Base-by-base conservation (phyloP, 805 yeast species). In the Ogataea angusta region DNA sequence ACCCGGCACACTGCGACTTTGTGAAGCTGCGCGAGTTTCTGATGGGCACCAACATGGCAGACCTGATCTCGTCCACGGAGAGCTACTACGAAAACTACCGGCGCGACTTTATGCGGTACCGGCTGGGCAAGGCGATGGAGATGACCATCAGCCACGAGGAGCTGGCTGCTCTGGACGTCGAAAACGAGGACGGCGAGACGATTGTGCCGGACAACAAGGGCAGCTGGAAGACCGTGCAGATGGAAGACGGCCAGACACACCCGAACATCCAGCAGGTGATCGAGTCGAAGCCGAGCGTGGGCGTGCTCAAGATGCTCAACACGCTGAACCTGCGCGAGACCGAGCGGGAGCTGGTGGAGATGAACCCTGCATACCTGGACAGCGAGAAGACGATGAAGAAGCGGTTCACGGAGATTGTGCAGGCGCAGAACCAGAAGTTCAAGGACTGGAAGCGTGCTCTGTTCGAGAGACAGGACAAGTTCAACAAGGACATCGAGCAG, bases 1-100 rank as follows among this genome's bases (percentile, higher is more conserved):
- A 87, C 59, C 75, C 73, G 14, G 61, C 67, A 7, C 89, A 84
- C 60, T 86, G 95, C 63, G 96, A 91, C 59, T 88, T 88, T 55
- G 48, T 63, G 21, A 70, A 70, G 45, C 69, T 90, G 47, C 76
- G 86, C 49, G 73, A 78, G 25, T 63, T 87, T 27, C 65, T 90
- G 35, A 69, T 90, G 63, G 72, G 81, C 17, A 72, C 80, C 15
- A 75, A 86, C 61, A 75, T 87, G 83, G 73, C 85, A 36, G 96
- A 89, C 55, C 72, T 90, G 49, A 78, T 87, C 29, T 57, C 67
- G n/a, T 71, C 88, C 6, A 86, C 95, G 6, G 91, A 88, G 52
- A 68, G 70, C n/a, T 78, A 84, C 57, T 88, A 82, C 63, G 95
- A 84, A 51, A 70, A 69, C 24, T 87, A 78, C 64, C 75, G 96